Percentiles rank a stretch among this genome's conserved stretches.
Evolutionary conservation across 441 rosid genomes (phyloP).

Genomic region (Theobroma grandiflorum): DNA sequence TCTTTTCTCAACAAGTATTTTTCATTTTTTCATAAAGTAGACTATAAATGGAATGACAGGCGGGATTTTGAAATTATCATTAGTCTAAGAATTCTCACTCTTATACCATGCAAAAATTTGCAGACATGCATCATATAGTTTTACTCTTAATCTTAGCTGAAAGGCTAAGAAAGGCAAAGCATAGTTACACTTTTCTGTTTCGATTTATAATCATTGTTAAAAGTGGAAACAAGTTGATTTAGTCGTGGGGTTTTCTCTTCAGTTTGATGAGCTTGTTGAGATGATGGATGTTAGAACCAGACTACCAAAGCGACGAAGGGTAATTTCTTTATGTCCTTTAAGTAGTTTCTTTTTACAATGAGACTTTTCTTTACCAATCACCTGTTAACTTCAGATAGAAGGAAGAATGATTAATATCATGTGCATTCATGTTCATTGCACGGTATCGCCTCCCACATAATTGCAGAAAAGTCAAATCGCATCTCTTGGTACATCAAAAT

Average conservation of each 20-base stretch:
- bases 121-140: background rate
- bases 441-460: background rate
- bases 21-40: too few species aligned
- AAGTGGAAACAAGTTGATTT: background rate
- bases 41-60: too few species aligned
- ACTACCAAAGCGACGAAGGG: slow-evolving; percentile 40
- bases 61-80: background rate
- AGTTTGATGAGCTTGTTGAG: slow-evolving; percentile 50
- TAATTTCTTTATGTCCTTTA: slow-evolving; percentile 22
- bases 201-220: background rate
- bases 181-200: background rate
- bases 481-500: background rate
- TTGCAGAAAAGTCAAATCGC: background rate
- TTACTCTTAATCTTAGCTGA: background rate
- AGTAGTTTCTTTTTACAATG: background rate
- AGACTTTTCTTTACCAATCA: background rate
- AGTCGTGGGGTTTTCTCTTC: background rate
- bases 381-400: too few species aligned
- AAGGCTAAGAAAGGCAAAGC: background rate
- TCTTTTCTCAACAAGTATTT: background rate
- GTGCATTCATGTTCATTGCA: background rate
- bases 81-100: background rate
- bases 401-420: too few species aligned
- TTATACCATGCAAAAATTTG: background rate
- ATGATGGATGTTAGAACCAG: slow-evolving; percentile 35